These are phyloP conservation scores for Trichoderma sp. DNA, from an alignment of 2,329 filamentous ascomycete species.

Conservation along the genomic window DNA sequence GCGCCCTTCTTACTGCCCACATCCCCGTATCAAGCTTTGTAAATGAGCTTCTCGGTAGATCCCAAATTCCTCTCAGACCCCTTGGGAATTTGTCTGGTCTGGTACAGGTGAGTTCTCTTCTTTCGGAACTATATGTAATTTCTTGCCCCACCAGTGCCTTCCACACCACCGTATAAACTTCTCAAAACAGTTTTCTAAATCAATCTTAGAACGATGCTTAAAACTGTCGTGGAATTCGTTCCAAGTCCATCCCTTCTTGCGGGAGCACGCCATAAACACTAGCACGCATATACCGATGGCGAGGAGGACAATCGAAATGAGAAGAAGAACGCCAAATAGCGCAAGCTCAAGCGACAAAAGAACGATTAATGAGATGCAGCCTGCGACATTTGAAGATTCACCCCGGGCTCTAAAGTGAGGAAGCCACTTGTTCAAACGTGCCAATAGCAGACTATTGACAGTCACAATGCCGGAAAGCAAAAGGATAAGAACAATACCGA, in stretches of 20 bases:
- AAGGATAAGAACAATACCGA: no score
- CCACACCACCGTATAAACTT: neutral
- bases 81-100: neutral
- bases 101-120: neutral
- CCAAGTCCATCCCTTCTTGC: neutral
- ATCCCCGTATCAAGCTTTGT: neutral
- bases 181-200: neutral
- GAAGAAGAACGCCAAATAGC: neutral
- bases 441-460: neutral
- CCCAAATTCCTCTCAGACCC: neutral
- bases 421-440: neutral
- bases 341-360: neutral
- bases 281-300: neutral
- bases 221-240: neutral
- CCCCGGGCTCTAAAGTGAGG: neutral
- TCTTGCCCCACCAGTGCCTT: neutral
- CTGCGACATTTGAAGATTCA: neutral
- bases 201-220: neutral
- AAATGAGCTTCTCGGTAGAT: neutral
- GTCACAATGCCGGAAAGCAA: neutral
- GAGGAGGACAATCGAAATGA: accelerated
- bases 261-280: neutral
- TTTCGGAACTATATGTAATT: neutral
- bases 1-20: neutral
- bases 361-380: neutral